A percentile compares a stretch with the other conserved stretches of the same genome.
These are phyloP conservation scores for Glomus cerebriforme DNA, from an alignment of 192 early-diverging fungal genomes.

Conservation along the genomic window DNA sequence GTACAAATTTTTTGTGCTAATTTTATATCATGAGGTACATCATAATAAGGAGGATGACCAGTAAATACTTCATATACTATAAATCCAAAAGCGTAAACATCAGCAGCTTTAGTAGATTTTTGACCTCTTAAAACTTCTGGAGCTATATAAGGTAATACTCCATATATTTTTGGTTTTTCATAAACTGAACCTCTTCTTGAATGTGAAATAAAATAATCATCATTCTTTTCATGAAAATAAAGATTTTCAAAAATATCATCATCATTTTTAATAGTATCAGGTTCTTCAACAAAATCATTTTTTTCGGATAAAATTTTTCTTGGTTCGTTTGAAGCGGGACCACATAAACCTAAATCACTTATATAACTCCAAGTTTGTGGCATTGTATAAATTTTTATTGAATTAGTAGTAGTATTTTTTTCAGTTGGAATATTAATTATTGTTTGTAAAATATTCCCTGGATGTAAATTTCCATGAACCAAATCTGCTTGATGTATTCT, in stretches of 20 bases:
- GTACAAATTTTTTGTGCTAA: not conserved
- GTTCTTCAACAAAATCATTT: not conserved
- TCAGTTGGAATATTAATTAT: not conserved
- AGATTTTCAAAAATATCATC: not conserved
- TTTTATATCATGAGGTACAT: not conserved
- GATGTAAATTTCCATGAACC: slow-evolving; percentile 1
- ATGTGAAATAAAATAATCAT: not conserved
- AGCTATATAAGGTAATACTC: slow-evolving; percentile 22
- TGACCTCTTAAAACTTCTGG: not conserved
- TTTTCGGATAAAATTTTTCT: not conserved
- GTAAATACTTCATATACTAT: not conserved
- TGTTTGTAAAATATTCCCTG: slow-evolving; percentile 1
- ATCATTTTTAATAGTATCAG: not conserved
- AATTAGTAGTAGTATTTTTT: not conserved
- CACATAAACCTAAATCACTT: not conserved
- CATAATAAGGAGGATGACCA: not conserved
- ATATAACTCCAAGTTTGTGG: not conserved
- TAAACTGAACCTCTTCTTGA: not conserved
- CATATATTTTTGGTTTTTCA: slow-evolving; percentile 3
- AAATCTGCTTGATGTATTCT: not conserved
- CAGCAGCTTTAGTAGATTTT: not conserved
- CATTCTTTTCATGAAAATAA: not conserved
- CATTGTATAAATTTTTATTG: no score
- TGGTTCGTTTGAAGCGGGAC: not conserved
- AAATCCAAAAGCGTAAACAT: slow-evolving; percentile 18